Conservation (phyloP, 1,139 yeast genomes). For the Hansenula lynferdii region DNA sequence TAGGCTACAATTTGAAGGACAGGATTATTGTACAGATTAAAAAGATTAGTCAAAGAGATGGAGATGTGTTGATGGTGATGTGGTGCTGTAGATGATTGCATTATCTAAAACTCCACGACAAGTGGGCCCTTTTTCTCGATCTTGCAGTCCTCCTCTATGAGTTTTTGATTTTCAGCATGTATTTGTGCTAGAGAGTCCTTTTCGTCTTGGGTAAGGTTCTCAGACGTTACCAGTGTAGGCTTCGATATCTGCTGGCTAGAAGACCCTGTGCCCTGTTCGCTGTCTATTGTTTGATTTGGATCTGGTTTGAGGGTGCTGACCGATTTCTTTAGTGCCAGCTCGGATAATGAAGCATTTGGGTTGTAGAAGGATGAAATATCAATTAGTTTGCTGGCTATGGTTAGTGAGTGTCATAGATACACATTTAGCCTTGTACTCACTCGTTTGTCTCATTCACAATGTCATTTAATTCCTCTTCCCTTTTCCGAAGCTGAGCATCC, state of each 20-base stretch:
- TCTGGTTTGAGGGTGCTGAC: constrained; percentile 10
- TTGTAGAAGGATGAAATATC: constrained; percentile 15
- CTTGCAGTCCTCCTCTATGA: constrained; percentile 20
- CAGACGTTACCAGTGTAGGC: no score
- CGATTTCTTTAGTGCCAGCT: constrained; percentile 12
- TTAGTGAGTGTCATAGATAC: not conserved
- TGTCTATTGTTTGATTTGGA: no score
- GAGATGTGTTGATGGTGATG: no score
- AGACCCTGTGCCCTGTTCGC: constrained; percentile 2
- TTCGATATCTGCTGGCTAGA: not conserved
- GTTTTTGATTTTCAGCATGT: constrained; percentile 11
- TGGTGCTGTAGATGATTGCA: no score
- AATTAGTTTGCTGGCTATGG: constrained; percentile 2
- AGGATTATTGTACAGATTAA: no score
- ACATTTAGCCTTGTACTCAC: no score
- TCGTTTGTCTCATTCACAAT: constrained; percentile 35
- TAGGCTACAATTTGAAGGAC: no score
- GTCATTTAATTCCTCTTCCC: constrained; percentile 31
- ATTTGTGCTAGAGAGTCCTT: constrained; percentile 3
- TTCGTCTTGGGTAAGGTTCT: no score
- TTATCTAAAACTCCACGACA: constrained; percentile 7
- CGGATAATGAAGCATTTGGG: constrained; percentile 20
- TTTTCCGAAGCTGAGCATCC: constrained; percentile 24
- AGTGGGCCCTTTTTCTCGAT: constrained; percentile 9
- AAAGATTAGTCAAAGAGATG: no score